Base-by-base conservation (phyloP, 2,329 filamentous ascomycete genomes). In the Tolypocladium cylindrosporum region DNA sequence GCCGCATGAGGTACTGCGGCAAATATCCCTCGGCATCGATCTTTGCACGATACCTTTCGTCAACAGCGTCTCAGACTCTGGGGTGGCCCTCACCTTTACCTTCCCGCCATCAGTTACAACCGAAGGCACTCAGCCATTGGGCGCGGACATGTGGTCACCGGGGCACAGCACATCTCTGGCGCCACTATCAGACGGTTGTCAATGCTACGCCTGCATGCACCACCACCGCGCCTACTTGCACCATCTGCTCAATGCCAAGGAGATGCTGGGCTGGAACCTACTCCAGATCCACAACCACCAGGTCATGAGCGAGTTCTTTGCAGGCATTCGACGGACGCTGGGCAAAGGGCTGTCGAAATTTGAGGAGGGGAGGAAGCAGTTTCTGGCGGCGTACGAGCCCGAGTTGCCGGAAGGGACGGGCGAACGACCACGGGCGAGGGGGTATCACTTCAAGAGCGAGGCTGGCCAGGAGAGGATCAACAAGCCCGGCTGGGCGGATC, bases 191-290 rank as follows among this genome's bases (percentile, higher is more conserved):
- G 65, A 78, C 7, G 79, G 72, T 19, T 99, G 94, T 71, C 65
- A 74, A 55, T 99, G 94, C 78, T 93, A 96, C 71, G 79, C 91
- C 27, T 99, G 94, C 77, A 83, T 78, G 2, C 82, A 82, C 21
- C 93, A 97, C 71, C 91, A 96, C 72, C 79, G 87, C 55, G 93
- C 94, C 0, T 99, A 90, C 72, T 68, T 99, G 41, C 88, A 91
- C 63, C 94, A 99, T 71, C 80, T 97, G 1, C 82, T 99, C 7
- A 80, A 84, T 53, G 91, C 94, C 0, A 95, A 92, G 68, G 94
- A 99, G 73, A 97, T 99, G 94, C 84, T 97, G 5, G 93, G 88
- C 31, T 99, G 94, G 94, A 89, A 88, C 0, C 79, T 99, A 9
- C 79, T 99, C 9, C 93, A 97, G 71, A 81, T 96, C 4, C 94